A percentile compares a stretch with the other conserved stretches of the same genome.
These are phyloP conservation scores for Chaetomium globosum DNA, from an alignment of 2,329 filamentous ascomycete genomes.

Conservation along the genomic window DNA sequence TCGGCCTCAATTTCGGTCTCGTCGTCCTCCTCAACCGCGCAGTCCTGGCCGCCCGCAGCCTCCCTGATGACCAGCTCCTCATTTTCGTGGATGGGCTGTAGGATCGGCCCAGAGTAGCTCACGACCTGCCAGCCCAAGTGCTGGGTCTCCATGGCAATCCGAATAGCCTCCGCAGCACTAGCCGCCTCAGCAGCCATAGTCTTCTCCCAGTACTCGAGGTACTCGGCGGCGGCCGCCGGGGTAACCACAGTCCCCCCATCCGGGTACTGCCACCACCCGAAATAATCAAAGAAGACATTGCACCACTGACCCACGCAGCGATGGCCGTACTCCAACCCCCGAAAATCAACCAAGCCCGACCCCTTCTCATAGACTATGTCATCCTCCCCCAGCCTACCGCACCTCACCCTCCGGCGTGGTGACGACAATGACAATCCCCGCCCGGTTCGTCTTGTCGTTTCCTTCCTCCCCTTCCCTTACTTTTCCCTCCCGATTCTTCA, in stretches of 20 bases:
- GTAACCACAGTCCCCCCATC: too few relatives aligned
- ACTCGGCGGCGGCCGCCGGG: too few relatives aligned
- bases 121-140: neutral
- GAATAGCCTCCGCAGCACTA: too few relatives aligned
- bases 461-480: too few relatives aligned
- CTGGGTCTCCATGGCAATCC: too few relatives aligned
- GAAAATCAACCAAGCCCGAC: neutral
- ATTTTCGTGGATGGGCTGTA: neutral
- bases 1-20: neutral
- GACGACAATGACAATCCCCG: neutral
- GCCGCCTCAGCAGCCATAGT: too few relatives aligned
- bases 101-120: neutral
- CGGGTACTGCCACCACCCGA: too few relatives aligned
- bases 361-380: neutral
- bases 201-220: too few relatives aligned
- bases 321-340: neutral
- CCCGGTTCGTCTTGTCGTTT: too few relatives aligned
- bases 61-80: conserved; percentile 6
- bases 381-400: conserved; percentile 15
- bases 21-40: neutral
- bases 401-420: conserved; percentile 13
- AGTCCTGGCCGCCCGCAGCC: neutral
- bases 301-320: neutral
- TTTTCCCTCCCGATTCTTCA: too few relatives aligned
- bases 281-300: neutral